These are phyloP conservation scores for Xylaria digitata DNA, from an alignment of 2,329 filamentous ascomycete species.

Conservation along the genomic window DNA sequence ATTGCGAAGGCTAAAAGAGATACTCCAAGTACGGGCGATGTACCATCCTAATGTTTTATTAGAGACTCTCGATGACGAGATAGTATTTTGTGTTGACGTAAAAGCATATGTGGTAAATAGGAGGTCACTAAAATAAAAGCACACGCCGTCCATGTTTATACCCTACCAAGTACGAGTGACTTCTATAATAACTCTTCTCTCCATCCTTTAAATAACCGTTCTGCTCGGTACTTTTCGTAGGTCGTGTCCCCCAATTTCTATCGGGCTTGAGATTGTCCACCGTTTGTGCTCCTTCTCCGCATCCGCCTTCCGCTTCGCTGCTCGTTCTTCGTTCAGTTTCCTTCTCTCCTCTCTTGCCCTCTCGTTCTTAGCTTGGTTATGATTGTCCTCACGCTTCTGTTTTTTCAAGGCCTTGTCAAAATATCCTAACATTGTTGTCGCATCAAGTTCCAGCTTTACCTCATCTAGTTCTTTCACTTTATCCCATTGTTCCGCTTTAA, in stretches of 20 bases:
- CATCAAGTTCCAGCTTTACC: slow-evolving; percentile 6
- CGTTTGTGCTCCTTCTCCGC: slow-evolving; percentile 2
- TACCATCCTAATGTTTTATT: too few relatives aligned
- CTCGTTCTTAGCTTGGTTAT: neutral
- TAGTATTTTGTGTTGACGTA: too few relatives aligned
- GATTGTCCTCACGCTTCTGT: slow-evolving; percentile 6
- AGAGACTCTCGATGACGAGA: too few relatives aligned
- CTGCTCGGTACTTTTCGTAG: slow-evolving; percentile 40
- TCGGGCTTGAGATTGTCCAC: neutral
- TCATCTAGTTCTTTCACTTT: neutral
- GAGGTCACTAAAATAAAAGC: too few relatives aligned
- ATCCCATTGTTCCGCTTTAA: slow-evolving; percentile 5
- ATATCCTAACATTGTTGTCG: neutral
- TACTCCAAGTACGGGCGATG: neutral
- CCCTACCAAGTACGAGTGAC: too few relatives aligned
- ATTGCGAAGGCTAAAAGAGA: slow-evolving; percentile 8
- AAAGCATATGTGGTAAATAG: too few relatives aligned
- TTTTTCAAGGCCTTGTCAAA: slow-evolving; percentile 1
- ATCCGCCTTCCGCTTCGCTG: neutral
- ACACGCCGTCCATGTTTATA: too few relatives aligned
- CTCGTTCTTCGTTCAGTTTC: neutral
- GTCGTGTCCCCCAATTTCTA: slow-evolving; percentile 1
- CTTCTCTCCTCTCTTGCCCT: neutral
- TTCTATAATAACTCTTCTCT: too few relatives aligned
- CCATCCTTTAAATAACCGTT: too few relatives aligned